phyloP scores from a whole-genome alignment of 768 basidiomycete species.

The Hortiboletus campestris region DNA sequence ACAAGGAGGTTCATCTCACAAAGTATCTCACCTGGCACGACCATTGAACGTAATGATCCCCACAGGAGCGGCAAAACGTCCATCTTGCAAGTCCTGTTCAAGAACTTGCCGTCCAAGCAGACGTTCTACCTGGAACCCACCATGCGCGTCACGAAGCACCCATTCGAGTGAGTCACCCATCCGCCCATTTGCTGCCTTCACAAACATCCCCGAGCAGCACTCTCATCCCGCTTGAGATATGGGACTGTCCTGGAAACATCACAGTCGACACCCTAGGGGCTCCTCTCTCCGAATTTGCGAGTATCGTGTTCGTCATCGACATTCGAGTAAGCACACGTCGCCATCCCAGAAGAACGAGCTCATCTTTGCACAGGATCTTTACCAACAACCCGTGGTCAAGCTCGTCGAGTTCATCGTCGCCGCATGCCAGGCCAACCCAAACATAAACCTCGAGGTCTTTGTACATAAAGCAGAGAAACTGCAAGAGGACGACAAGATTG shows the following conservation, averaged over 20 bases:
- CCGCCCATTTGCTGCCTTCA: neutral
- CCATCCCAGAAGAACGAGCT: neutral
- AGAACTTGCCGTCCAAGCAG: conserved; percentile 76
- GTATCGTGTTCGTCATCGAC: conserved; percentile 92
- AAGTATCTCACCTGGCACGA: neutral
- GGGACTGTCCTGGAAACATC: conserved; percentile 90
- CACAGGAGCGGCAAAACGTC: conserved; percentile 89
- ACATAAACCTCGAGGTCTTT: conserved; percentile 84
- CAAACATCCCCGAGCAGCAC: conserved; percentile 50
- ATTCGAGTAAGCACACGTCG: conserved; percentile 63
- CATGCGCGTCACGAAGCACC: conserved; percentile 67
- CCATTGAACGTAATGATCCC: neutral
- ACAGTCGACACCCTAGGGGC: conserved; percentile 76
- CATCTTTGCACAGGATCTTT: conserved; percentile 58
- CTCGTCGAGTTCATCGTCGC: conserved; percentile 80
- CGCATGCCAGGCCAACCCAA: conserved; percentile 71
- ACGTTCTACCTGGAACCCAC: conserved; percentile 90
- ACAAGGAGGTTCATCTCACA: conserved; percentile 52
- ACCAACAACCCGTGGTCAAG: conserved; percentile 78
- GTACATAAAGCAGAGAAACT: conserved; percentile 94
- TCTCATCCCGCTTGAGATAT: conserved; percentile 89
- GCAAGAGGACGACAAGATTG: conserved; percentile 87
- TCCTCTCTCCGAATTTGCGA: conserved; percentile 75
- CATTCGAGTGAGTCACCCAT: conserved; percentile 67
- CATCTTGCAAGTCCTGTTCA: conserved; percentile 89